Evolutionary conservation across 129 eudicot genomes (phyloP).

Genomic region (Solidago caesia): DNA sequence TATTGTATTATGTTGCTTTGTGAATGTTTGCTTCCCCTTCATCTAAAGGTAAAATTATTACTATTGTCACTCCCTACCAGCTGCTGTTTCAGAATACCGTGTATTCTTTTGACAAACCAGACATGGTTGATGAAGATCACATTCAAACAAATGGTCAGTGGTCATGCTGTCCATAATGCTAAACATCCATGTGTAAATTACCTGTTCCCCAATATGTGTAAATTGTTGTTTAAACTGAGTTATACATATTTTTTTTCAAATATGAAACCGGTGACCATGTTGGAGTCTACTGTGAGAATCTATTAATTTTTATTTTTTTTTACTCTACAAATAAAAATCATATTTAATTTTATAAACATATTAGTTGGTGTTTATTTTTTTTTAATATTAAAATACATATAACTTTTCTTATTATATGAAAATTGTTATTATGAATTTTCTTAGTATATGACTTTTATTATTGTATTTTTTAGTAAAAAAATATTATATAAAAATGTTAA

Average conservation of each 20-base stretch:
- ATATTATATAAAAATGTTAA: too few species aligned
- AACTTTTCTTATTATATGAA: too few species aligned
- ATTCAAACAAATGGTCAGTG: slow-evolving; percentile 68
- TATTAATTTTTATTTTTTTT: too few species aligned
- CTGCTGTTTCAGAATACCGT: slow-evolving; percentile 88
- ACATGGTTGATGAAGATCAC: slow-evolving; percentile 34
- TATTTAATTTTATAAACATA: too few species aligned
- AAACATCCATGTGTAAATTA: slow-evolving; percentile 66
- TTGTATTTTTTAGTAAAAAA: too few species aligned
- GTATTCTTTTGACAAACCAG: slow-evolving; percentile 60
- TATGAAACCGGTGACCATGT: slow-evolving; percentile 99
- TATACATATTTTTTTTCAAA: slow-evolving; percentile 35
- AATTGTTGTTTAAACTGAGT: not conserved
- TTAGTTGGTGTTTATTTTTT: too few species aligned
- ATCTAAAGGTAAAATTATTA: not conserved
- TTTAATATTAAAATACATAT: too few species aligned
- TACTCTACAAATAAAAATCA: too few species aligned
- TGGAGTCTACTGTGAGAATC: slow-evolving; percentile 92
- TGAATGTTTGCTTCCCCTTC: not conserved
- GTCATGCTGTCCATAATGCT: slow-evolving; percentile 73
- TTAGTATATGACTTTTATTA: too few species aligned
- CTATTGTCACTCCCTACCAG: slow-evolving; percentile 79
- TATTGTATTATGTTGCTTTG: slow-evolving; percentile 11
- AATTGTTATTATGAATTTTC: too few species aligned
- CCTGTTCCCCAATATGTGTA: not conserved